Percentiles rank a stretch among this genome's conserved stretches.
These are phyloP conservation scores for Apiospora sp. DNA, from an alignment of 2,329 filamentous ascomycete genomes.

Conservation along the genomic window DNA sequence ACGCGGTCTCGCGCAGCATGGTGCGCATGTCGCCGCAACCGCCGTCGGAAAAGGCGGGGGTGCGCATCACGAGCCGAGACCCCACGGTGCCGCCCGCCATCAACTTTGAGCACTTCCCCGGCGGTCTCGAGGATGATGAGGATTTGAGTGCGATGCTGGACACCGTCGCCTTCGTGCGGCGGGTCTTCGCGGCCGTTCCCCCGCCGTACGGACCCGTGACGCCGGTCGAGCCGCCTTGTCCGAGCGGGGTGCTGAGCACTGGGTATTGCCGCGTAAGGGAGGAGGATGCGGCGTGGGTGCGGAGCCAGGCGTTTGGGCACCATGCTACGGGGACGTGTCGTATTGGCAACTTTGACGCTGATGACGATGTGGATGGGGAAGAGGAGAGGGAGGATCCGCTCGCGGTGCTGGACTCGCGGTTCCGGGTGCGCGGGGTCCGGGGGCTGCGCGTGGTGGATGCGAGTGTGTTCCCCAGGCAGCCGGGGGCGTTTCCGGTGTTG, in stretches of 20 bases:
- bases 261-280: constrained; percentile 3
- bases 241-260: not conserved
- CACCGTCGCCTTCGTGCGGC: constrained; percentile 4
- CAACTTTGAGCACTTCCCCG: constrained; percentile 11
- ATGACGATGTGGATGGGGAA: not conserved
- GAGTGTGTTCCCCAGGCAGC: constrained; percentile 13
- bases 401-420: constrained; percentile 14
- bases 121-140: not conserved
- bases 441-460: constrained; percentile 20
- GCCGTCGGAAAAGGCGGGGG: constrained; percentile 53
- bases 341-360: not conserved
- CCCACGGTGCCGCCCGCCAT: constrained; percentile 7
- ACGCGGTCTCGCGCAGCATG: constrained; percentile 44
- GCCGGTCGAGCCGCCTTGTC: not conserved
- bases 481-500: constrained; percentile 15
- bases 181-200: not conserved
- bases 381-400: not conserved
- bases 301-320: constrained; percentile 12
- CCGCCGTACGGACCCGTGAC: not conserved
- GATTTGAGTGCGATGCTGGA: constrained; percentile 18
- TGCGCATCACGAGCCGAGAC: constrained; percentile 30
- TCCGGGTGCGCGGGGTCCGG: constrained; percentile 1
- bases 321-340: constrained; percentile 12
- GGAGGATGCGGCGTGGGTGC: not conserved
- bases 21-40: constrained; percentile 56